phyloP scores from a whole-genome alignment of 208 protist species.

The Crithidia thermophila region DNA sequence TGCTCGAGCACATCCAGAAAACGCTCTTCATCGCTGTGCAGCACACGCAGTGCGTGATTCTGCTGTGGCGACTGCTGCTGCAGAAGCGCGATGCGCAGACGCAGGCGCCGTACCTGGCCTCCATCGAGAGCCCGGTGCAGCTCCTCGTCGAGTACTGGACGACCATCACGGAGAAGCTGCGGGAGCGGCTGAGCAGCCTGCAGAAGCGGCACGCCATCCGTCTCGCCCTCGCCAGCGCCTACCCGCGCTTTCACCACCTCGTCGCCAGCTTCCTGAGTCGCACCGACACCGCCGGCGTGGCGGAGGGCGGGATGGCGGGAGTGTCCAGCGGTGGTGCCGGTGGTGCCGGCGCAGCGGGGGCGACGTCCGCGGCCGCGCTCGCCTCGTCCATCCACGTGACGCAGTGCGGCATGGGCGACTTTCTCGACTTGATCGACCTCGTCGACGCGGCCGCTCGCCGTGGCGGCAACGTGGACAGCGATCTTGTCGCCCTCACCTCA shows the following conservation, averaged over 20 bases:
- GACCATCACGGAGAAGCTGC: conserved; percentile 56
- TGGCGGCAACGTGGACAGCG: conserved; percentile 1
- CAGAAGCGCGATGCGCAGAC: conserved; percentile 48
- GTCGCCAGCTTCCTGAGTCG: conserved; percentile 55
- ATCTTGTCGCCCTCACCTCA: neutral
- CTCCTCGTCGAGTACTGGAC: conserved; percentile 77
- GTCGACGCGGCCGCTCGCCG: conserved; percentile 22
- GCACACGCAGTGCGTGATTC: conserved; percentile 61
- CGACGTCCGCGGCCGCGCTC: conserved; percentile 3
- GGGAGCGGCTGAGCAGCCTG: conserved; percentile 54
- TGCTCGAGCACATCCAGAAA: conserved; percentile 54
- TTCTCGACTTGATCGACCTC: conserved; percentile 32
- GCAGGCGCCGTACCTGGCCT: conserved; percentile 39
- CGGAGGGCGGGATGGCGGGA: neutral
- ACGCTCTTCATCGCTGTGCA: conserved; percentile 55
- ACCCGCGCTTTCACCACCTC: conserved; percentile 56
- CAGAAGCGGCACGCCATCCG: conserved; percentile 59
- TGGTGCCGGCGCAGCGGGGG: neutral
- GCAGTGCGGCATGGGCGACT: conserved; percentile 47
- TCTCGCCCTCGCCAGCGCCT: conserved; percentile 40
- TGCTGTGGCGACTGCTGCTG: conserved; percentile 73
- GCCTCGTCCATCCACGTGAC: conserved; percentile 32
- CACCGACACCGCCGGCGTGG: conserved; percentile 15
- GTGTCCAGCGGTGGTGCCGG: neutral
- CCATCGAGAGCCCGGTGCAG: conserved; percentile 58